Conservation (phyloP, 805 yeast species). For the Kodamaea nitidulidarum region DNA sequence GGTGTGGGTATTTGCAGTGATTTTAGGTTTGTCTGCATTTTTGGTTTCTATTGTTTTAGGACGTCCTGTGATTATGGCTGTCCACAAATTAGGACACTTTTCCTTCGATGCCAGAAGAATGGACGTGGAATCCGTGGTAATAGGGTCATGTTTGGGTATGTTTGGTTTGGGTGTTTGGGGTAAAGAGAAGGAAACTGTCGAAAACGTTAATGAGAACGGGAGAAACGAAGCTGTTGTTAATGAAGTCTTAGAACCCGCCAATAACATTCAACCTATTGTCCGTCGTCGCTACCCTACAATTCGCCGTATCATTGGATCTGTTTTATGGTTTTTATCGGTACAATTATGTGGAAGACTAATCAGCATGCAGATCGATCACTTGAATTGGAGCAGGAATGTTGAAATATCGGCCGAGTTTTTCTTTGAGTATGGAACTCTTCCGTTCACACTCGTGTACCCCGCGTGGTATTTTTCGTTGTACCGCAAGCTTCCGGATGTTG, state of each 20-base stretch:
- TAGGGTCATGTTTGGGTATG: neutral
- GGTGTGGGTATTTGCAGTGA: constrained; percentile 46
- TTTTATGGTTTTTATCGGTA: neutral
- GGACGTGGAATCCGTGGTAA: constrained; percentile 1
- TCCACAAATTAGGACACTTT: constrained; percentile 5
- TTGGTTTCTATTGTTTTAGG: constrained; percentile 22
- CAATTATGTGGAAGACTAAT: neutral
- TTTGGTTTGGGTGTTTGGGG: neutral
- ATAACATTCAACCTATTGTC: too few relatives aligned
- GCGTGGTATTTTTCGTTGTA: neutral
- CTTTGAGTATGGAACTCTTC: neutral
- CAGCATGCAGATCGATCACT: neutral
- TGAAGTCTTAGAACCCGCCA: neutral
- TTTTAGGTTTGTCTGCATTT: constrained; percentile 22
- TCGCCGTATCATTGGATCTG: too few relatives aligned
- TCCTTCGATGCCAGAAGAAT: neutral
- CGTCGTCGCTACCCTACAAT: too few relatives aligned
- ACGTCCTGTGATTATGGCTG: constrained; percentile 11
- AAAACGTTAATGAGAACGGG: neutral
- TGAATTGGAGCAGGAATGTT: neutral
- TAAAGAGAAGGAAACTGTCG: neutral
- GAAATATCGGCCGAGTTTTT: neutral
- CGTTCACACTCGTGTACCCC: neutral
- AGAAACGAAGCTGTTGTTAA: neutral
- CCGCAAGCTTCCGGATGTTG: neutral